Percentiles rank a stretch among this genome's conserved stretches.
Conservation (phyloP, 2,329 filamentous ascomycete species). For the Penicillium vulpinum region DNA sequence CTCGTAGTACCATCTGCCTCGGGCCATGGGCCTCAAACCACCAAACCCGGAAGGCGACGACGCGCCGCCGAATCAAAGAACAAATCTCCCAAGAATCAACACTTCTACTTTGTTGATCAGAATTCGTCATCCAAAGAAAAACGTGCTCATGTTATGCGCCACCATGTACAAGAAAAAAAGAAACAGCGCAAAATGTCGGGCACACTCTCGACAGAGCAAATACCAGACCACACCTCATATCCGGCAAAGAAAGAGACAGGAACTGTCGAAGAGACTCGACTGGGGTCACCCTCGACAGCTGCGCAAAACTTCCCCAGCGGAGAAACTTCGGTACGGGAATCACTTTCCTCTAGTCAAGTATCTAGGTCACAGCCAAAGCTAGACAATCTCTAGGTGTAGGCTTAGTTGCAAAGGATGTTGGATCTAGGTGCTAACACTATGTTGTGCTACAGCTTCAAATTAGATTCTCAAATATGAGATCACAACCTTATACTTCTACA, state of each 20-base stretch:
- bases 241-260: slow-evolving; percentile 10
- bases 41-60: slow-evolving; percentile 29
- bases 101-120: slow-evolving; percentile 45
- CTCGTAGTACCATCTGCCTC: slow-evolving; percentile 20
- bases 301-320: slow-evolving; percentile 2
- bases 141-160: slow-evolving; percentile 47
- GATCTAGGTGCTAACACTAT: slow-evolving; percentile 2
- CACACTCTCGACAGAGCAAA: slow-evolving; percentile 6
- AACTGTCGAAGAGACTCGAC: slow-evolving; percentile 3
- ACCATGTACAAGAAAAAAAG: slow-evolving; percentile 46
- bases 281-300: background rate
- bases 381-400: background rate
- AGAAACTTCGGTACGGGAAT: slow-evolving; percentile 23
- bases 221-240: slow-evolving; percentile 1
- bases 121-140: slow-evolving; percentile 45
- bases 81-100: slow-evolving; percentile 29
- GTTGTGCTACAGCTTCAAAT: slow-evolving; percentile 16
- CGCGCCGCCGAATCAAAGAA: slow-evolving; percentile 25
- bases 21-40: slow-evolving; percentile 15
- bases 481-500: slow-evolving; percentile 8
- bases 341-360: background rate
- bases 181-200: slow-evolving; percentile 33
- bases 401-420: background rate
- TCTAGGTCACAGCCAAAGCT: background rate
- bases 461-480: slow-evolving; percentile 13